These are phyloP conservation scores for Rhypophila decipiens DNA, from an alignment of 495 filamentous ascomycete genomes.

Conservation along the genomic window DNA sequence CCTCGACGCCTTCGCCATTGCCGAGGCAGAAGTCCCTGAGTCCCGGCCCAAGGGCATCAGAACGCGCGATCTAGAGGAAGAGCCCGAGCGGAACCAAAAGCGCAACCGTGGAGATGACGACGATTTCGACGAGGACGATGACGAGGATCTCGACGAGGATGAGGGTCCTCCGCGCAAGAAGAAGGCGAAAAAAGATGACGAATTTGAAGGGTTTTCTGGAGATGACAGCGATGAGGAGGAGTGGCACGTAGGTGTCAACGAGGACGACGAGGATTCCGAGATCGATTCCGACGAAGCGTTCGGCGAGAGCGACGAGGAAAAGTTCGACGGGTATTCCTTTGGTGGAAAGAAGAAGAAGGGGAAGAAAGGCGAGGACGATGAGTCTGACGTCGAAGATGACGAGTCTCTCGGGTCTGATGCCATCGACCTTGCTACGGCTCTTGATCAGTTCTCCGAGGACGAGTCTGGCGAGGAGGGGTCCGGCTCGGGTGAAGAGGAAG, in stretches of 20 bases:
- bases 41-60: conserved; percentile 33
- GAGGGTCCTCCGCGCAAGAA: conserved; percentile 30
- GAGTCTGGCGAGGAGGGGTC: conserved; percentile 26
- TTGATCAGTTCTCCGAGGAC: conserved; percentile 60
- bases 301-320: conserved; percentile 80
- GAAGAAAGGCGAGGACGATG: conserved; percentile 43
- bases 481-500: conserved; percentile 45
- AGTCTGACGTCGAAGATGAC: conserved; percentile 54
- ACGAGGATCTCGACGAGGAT: conserved; percentile 48
- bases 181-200: conserved; percentile 35
- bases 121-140: conserved; percentile 45
- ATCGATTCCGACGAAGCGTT: conserved; percentile 91
- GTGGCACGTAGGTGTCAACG: conserved; percentile 72
- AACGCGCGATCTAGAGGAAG: conserved; percentile 36
- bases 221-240: conserved; percentile 84
- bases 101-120: conserved; percentile 49
- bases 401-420: conserved; percentile 71
- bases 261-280: conserved; percentile 72
- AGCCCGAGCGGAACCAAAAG: conserved; percentile 29
- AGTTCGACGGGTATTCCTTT: conserved; percentile 71
- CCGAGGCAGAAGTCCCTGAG: conserved; percentile 50
- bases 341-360: conserved; percentile 53
- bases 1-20: conserved; percentile 81
- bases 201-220: conserved; percentile 37
- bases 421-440: conserved; percentile 73